Evolutionary conservation across 345 rosid genomes (phyloP).

Genomic region (Theobroma cacao): DNA sequence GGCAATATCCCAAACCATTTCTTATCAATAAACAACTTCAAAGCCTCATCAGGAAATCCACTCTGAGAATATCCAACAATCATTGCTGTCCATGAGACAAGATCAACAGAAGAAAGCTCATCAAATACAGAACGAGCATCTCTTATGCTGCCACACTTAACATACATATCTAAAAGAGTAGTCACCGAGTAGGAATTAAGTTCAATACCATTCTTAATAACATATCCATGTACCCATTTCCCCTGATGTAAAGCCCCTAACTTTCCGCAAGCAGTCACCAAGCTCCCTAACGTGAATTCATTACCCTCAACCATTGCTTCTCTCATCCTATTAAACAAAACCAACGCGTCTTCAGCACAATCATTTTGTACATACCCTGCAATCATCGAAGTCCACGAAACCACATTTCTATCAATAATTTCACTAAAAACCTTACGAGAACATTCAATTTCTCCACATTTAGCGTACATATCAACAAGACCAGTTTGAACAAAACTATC

Average conservation of each 20-base stretch:
- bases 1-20: conserved; percentile 49
- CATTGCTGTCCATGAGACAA: conserved; percentile 85
- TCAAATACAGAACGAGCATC: conserved; percentile 57
- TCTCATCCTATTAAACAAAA: conserved; percentile 71
- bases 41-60: conserved; percentile 46
- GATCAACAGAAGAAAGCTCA: conserved; percentile 44
- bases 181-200: conserved; percentile 59
- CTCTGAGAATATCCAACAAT: conserved; percentile 80
- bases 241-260: conserved; percentile 73
- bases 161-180: conserved; percentile 70
- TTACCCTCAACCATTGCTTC: conserved; percentile 42
- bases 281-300: conserved; percentile 60
- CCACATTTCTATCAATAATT: conserved; percentile 44
- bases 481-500: conserved; percentile 65
- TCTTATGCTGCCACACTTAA: conserved; percentile 59
- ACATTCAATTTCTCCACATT: conserved; percentile 47
- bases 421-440: conserved; percentile 49
- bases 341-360: conserved; percentile 45
- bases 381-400: conserved; percentile 89
- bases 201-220: conserved; percentile 60
- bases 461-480: conserved; percentile 81
- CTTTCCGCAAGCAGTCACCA: conserved; percentile 67
- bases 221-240: conserved; percentile 69
- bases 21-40: conserved; percentile 59
- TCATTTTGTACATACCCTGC: conserved; percentile 75